These are phyloP conservation scores for Ophiostoma quercus DNA, from an alignment of 2,329 filamentous ascomycete species.

Conservation along the genomic window DNA sequence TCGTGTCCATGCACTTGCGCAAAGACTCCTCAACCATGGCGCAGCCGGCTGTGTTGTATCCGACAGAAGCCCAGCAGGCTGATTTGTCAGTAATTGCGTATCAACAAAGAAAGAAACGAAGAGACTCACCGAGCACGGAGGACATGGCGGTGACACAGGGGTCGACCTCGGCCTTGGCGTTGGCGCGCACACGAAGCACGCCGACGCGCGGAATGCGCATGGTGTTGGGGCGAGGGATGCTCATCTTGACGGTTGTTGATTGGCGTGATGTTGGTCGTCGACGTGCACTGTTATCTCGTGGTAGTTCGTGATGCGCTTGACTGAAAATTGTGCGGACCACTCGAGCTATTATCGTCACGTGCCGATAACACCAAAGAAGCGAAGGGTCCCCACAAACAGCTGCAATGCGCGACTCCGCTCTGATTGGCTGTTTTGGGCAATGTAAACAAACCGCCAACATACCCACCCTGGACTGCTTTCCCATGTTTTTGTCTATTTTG, in stretches of 20 bases:
- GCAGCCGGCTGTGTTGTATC: constrained; percentile 59
- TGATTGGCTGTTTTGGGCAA: constrained; percentile 22
- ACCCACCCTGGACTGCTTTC: neutral
- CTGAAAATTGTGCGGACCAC: constrained; percentile 18
- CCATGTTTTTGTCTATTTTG: constrained; percentile 1
- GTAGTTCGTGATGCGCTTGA: neutral
- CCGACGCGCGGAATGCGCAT: constrained; percentile 56
- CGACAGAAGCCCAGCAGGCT: constrained; percentile 83
- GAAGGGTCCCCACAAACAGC: neutral
- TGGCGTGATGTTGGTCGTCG: neutral
- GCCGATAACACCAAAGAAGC: constrained; percentile 11
- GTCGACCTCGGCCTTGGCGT: constrained; percentile 43
- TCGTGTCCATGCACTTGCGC: constrained; percentile 73
- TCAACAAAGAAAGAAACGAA: too few relatives aligned
- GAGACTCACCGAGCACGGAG: constrained; percentile 48
- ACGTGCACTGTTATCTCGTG: neutral
- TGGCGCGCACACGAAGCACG: constrained; percentile 49
- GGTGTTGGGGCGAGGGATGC: constrained; percentile 39
- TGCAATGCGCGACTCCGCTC: neutral
- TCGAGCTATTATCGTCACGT: constrained; percentile 21
- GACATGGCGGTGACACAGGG: constrained; percentile 55
- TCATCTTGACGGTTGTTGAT: constrained; percentile 28
- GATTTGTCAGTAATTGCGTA: constrained; percentile 8
- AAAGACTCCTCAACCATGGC: constrained; percentile 55
- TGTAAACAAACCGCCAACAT: constrained; percentile 26